Percentiles rank a stretch among this genome's conserved stretches.
phyloP scores from a whole-genome alignment of 2,329 filamentous ascomycete genomes.

The Bipolaris zeicola region DNA sequence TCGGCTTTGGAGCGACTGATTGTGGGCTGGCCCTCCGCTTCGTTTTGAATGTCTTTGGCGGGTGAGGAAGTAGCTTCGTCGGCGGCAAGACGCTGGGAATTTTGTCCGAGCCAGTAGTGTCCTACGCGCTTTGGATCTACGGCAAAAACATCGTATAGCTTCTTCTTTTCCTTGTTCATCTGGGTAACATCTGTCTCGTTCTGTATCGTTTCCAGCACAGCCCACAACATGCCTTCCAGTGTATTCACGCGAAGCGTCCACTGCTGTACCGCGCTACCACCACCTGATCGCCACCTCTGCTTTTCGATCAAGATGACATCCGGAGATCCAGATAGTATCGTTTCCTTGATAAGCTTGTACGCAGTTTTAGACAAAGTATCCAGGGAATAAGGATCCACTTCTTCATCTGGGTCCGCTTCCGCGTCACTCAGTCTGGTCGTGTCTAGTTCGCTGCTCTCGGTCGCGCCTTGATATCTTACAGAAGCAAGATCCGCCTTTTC shows the following conservation, averaged over 20 bases:
- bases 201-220: conserved; percentile 51
- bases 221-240: conserved; percentile 81
- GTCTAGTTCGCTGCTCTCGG: background rate
- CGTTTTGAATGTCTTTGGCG: background rate
- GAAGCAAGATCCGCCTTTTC: conserved; percentile 37
- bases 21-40: conserved; percentile 26
- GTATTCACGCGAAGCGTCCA: conserved; percentile 85
- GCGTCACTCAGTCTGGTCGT: background rate
- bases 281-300: conserved; percentile 68
- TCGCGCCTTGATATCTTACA: background rate
- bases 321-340: conserved; percentile 61
- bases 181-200: background rate
- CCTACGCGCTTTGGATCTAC: conserved; percentile 48
- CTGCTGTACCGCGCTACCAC: conserved; percentile 70
- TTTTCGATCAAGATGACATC: conserved; percentile 73
- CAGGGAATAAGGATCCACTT: conserved; percentile 57
- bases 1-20: conserved; percentile 50
- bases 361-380: conserved; percentile 61
- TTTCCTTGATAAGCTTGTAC: conserved; percentile 57
- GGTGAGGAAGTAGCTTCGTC: background rate
- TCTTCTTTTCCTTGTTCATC: background rate
- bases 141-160: conserved; percentile 26
- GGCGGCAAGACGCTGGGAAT: conserved; percentile 11
- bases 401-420: conserved; percentile 14
- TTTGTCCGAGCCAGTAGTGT: conserved; percentile 42